Evolutionary conservation across 2,329 filamentous ascomycete species (phyloP), one percentile per base, ranked within the genome.

Genomic region (Fusarium sp.): DNA sequence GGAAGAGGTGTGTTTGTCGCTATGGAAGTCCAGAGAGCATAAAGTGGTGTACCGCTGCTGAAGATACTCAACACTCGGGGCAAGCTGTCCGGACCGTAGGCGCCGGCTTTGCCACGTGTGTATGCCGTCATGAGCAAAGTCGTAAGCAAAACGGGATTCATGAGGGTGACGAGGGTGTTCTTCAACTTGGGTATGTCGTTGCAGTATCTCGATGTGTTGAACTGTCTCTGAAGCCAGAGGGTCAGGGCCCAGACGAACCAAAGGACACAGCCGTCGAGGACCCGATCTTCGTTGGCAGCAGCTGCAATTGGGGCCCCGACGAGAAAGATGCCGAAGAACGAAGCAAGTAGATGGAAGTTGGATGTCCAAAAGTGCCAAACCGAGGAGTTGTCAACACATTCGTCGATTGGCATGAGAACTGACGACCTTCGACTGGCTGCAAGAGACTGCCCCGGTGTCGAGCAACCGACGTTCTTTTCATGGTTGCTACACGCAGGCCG

Each of bases 171-270:
- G 3, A 83, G 55, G 2, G 78, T 61, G 53, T 74, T 74, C 55
- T 77, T 77, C 58, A 75, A 58, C 6, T 72, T 71, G 1, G 62
- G 61, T 1, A 65, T 56, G 2, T 44, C 13, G 0, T 14, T 36
- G 5, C 67, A 68, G 5, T 60, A 7, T 0, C 14, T 40, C 0
- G 68, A 67, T 0, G 20, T 46, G 49, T 81, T 83, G 67, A 83
- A 75, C 6, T 66, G 50, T 0, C 74, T 70, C 50, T 86, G 84
- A 3, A 80, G 57, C 1, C 75, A 73, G 3, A 83, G 77, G 5
- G 79, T 79, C 14, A 76, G 72, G 10, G 82, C 79, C 86, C 87
- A 89, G 42, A 84, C 67, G 38, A 83, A 81, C 72, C 84, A 81
- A 4, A 87, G 75, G 11, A 83, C 76, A 23, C 80, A 81, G 0